Conservation (phyloP, 228 moss, liverwort and hornwort genomes). For the Sphagnum fallax region DNA sequence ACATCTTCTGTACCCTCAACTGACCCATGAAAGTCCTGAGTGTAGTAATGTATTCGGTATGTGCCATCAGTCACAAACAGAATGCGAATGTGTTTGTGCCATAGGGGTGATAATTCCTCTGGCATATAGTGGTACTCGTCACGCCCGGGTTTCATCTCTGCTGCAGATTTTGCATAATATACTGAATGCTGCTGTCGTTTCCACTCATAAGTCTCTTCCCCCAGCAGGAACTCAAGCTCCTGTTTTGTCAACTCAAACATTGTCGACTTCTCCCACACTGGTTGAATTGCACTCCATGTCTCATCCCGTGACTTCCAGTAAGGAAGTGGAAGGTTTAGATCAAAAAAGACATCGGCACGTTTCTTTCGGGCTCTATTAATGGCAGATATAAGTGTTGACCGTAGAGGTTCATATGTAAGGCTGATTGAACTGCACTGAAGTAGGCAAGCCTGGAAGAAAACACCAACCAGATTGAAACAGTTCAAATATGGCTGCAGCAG, state of each 20-base stretch:
- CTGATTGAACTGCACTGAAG: slow-evolving; percentile 91
- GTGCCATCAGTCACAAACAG: slow-evolving; percentile 91
- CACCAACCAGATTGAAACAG: neutral
- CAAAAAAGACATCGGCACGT: slow-evolving; percentile 67
- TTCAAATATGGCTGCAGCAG: neutral
- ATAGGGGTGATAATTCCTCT: slow-evolving; percentile 66
- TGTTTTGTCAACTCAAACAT: slow-evolving; percentile 89
- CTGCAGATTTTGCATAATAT: slow-evolving; percentile 52
- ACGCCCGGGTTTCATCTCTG: slow-evolving; percentile 67
- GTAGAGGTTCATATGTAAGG: slow-evolving; percentile 72
- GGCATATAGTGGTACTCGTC: slow-evolving; percentile 88
- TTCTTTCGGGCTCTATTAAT: slow-evolving; percentile 49
- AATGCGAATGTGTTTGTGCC: slow-evolving; percentile 73
- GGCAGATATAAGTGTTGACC: slow-evolving; percentile 53
- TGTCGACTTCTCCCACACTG: slow-evolving; percentile 70
- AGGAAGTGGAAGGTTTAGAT: slow-evolving; percentile 77
- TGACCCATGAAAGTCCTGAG: slow-evolving; percentile 68
- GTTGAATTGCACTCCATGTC: slow-evolving; percentile 50
- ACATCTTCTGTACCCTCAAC: slow-evolving; percentile 95
- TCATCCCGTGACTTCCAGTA: slow-evolving; percentile 56
- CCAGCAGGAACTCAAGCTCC: slow-evolving; percentile 92
- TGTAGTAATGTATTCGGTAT: slow-evolving; percentile 85
- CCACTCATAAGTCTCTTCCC: slow-evolving; percentile 62
- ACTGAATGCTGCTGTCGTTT: slow-evolving; percentile 45
- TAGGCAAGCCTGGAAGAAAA: slow-evolving; percentile 44